Evolutionary conservation across 2,329 filamentous ascomycete species (phyloP), one percentile per base, ranked within the genome.

Genomic region (Penicillium sp.): DNA sequence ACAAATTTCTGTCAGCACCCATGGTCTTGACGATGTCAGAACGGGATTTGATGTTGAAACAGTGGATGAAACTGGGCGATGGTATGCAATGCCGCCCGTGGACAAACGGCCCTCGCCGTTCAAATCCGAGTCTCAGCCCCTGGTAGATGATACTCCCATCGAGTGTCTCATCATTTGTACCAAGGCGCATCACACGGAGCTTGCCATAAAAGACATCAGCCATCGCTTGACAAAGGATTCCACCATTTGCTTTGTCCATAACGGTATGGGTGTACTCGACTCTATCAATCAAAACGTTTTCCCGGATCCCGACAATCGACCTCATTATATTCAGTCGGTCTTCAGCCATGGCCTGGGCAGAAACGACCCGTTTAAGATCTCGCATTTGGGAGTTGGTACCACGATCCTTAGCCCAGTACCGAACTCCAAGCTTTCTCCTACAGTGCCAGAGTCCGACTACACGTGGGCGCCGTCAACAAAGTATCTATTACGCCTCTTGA

Each of bases 201-300:
- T 80, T 1, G 87, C 89, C 38, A 72, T 96, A 13, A 76, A 82
- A 7, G 73, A 82, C 1, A 83, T 96, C 48, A 80, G 86, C 2
- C 80, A 84, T 58, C 83, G 90, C 9, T 74, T 95, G n/a, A 79
- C 82, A 40, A 76, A 81, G 2, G 76, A 84, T 27, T 90, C 88
- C 1, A 89, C 90, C 0, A 81, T 96, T 7, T 84, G 89, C 55
- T 82, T 96, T 51, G 71, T 95, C 52, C 88, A 91, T 53, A 89
- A 93, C 58, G 91, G 92, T 1, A 83, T 97, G 72, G 93, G 94
- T 0, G 77, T 91, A 1, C 79, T 91, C n/a, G 91, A 97, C 45
- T 81, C 86, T 45, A 80, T 97, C 38, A 91, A 90, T 63, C 73
- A 80, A 32, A 72, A 81, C 10, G 71, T 95, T 27, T 97, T 96